These are phyloP conservation scores for Ogataea allantospora DNA, from an alignment of 805 yeast species.

Conservation along the genomic window DNA sequence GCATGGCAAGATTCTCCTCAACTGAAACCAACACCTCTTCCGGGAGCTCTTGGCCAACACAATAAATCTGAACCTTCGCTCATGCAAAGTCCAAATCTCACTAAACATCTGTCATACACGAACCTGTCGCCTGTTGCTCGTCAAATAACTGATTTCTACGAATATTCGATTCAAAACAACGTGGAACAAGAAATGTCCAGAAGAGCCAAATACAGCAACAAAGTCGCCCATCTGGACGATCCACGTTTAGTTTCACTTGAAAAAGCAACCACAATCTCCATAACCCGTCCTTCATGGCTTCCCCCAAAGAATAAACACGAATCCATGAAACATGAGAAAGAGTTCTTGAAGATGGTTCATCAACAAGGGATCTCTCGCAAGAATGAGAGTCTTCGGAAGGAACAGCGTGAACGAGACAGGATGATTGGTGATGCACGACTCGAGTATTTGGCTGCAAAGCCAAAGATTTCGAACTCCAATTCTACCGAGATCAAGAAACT, in stretches of 20 bases:
- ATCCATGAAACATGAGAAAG: conserved; percentile 52
- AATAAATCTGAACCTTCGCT: conserved; percentile 8
- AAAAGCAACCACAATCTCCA: conserved; percentile 52
- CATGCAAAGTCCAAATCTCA: conserved; percentile 21
- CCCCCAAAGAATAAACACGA: conserved; percentile 64
- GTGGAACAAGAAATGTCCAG: conserved; percentile 37
- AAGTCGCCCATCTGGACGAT: conserved; percentile 52
- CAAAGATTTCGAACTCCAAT: conserved; percentile 28
- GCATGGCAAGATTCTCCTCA: conserved; percentile 29
- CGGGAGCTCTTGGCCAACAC: conserved; percentile 34
- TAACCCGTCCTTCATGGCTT: conserved; percentile 67
- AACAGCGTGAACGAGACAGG: conserved; percentile 32
- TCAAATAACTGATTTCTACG: conserved; percentile 42
- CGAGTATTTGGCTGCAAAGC: conserved; percentile 29
- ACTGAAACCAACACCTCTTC: conserved; percentile 49
- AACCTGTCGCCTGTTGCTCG: conserved; percentile 36
- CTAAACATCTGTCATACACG: conserved; percentile 29
- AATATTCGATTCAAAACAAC: conserved; percentile 35
- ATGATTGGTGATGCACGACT: conserved; percentile 36
- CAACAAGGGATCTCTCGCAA: conserved; percentile 32
- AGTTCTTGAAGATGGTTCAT: conserved; percentile 42
- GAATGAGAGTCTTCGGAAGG: conserved; percentile 32
- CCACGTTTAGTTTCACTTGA: conserved; percentile 58
- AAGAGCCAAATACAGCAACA: conserved; percentile 35
- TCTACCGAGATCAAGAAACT: conserved; percentile 34